phyloP scores from a whole-genome alignment of 2,329 filamentous ascomycete species.

The Metarhizium guizhouense region DNA sequence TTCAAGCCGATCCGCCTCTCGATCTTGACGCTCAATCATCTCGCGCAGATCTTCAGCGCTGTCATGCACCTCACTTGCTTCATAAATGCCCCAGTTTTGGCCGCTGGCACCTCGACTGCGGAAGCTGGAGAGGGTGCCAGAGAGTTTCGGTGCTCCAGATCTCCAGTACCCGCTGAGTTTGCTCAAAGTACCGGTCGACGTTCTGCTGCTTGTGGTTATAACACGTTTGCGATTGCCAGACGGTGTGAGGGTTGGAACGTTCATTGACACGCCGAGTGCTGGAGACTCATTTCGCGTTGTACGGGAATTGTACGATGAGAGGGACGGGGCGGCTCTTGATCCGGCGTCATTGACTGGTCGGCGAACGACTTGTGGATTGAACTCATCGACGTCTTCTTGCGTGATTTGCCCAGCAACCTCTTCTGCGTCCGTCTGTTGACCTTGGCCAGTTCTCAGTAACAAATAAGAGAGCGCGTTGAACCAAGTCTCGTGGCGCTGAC shows the following conservation, averaged over 20 bases:
- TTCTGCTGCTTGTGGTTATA: conserved; percentile 17
- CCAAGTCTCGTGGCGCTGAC: conserved; percentile 95
- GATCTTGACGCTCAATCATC: conserved; percentile 70
- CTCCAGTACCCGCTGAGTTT: conserved; percentile 54
- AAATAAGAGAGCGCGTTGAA: conserved; percentile 95
- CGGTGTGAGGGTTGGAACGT: conserved; percentile 48
- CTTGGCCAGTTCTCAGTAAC: conserved; percentile 63
- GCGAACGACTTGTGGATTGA: conserved; percentile 58
- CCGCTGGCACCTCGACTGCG: conserved; percentile 41
- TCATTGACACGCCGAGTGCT: conserved; percentile 37
- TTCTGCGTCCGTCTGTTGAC: conserved; percentile 53
- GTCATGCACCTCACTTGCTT: conserved; percentile 57
- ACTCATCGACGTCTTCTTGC: conserved; percentile 62
- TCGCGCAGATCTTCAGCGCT: conserved; percentile 76
- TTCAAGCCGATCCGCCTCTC: conserved; percentile 72
- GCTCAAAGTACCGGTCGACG: conserved; percentile 40
- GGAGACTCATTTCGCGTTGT: conserved; percentile 60
- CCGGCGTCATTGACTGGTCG: conserved; percentile 28
- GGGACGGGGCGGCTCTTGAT: conserved; percentile 50
- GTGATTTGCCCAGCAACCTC: conserved; percentile 49
- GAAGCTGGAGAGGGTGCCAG: conserved; percentile 44
- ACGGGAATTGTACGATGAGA: conserved; percentile 75
- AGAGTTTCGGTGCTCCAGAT: conserved; percentile 31
- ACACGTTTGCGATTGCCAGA: conserved; percentile 30
- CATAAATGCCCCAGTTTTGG: conserved; percentile 42